Evolutionary conservation across 805 yeast genomes (phyloP).

Genomic region (Barnettozyma sp.): DNA sequence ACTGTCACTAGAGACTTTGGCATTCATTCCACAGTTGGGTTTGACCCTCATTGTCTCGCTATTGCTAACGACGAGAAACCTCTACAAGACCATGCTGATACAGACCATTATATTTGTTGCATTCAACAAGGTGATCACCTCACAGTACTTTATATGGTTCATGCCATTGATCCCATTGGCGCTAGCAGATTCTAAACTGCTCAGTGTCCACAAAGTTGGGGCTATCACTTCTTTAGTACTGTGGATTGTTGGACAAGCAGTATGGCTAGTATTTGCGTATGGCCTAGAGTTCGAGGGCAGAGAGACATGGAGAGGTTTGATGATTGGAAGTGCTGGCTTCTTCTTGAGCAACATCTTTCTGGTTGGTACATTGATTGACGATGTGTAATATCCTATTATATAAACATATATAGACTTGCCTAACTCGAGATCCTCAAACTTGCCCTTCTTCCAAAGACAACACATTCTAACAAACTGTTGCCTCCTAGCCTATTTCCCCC

Average conservation of each 20-base stretch:
- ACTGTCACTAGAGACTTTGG: slow-evolving; percentile 13
- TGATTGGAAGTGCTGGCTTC: slow-evolving; percentile 49
- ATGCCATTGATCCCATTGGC: slow-evolving; percentile 75
- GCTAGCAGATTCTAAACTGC: slow-evolving; percentile 40
- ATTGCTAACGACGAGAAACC: slow-evolving; percentile 33
- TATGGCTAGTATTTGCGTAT: slow-evolving; percentile 78
- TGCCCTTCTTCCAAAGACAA: slow-evolving; percentile 49
- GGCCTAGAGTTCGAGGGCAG: slow-evolving; percentile 72
- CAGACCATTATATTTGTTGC: slow-evolving; percentile 76
- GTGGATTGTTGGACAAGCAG: slow-evolving; percentile 69
- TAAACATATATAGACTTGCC: too few species aligned
- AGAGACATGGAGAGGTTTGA: slow-evolving; percentile 52
- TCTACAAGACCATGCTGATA: slow-evolving; percentile 54
- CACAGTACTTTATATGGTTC: slow-evolving; percentile 96
- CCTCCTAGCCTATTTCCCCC: slow-evolving; percentile 50
- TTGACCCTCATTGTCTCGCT: slow-evolving; percentile 57
- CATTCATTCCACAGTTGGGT: slow-evolving; percentile 48
- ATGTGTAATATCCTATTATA: too few species aligned
- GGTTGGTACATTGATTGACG: slow-evolving; percentile 48
- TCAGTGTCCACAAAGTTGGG: slow-evolving; percentile 23
- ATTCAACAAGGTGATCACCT: slow-evolving; percentile 79
- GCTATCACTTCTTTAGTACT: slow-evolving; percentile 38
- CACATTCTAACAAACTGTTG: slow-evolving; percentile 23
- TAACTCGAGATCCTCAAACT: slow-evolving; percentile 28
- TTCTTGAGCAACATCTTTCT: slow-evolving; percentile 57